A percentile compares a stretch with the other conserved stretches of the same genome.
Evolutionary conservation across 108 stramenopile species (phyloP).

Genomic region (Nitzschia sp.): DNA sequence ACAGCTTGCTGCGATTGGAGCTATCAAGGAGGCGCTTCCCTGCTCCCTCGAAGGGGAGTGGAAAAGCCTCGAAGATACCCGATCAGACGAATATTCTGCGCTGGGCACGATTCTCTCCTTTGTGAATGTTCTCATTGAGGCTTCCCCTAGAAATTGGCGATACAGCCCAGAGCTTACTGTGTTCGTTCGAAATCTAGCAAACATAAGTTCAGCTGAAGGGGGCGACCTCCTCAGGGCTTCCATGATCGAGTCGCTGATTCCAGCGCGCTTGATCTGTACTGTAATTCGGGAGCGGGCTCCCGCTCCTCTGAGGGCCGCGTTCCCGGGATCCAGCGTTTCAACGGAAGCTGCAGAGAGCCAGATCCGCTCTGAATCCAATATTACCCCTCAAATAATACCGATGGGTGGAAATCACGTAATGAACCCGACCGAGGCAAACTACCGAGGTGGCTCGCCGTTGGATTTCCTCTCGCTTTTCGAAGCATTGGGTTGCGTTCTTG

Average conservation of each 20-base stretch:
- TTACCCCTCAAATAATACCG: constrained; percentile 42
- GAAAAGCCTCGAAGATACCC: constrained; percentile 18
- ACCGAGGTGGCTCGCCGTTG: constrained; percentile 33
- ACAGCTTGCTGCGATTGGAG: constrained; percentile 37
- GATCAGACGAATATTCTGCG: constrained; percentile 36
- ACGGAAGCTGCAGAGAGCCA: constrained; percentile 60
- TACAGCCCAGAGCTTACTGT: constrained; percentile 62
- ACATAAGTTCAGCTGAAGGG: constrained; percentile 27
- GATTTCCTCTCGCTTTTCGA: constrained; percentile 59
- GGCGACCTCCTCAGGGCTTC: constrained; percentile 54
- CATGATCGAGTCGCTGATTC: constrained; percentile 69
- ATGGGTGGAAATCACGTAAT: constrained; percentile 42
- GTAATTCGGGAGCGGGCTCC: constrained; percentile 65
- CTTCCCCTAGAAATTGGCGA: constrained; percentile 60
- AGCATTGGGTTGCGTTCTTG: constrained; percentile 64
- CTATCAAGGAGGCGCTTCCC: constrained; percentile 14
- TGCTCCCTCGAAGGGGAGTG: constrained; percentile 21
- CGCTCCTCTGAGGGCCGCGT: constrained; percentile 35
- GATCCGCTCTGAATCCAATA: constrained; percentile 49
- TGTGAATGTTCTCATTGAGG: constrained; percentile 63
- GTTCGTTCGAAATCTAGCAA: constrained; percentile 72
- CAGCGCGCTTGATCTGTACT: constrained; percentile 64
- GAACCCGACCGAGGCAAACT: constrained; percentile 51
- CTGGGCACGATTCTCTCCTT: constrained; percentile 73
- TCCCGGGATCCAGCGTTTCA: constrained; percentile 71